A percentile compares a stretch with the other conserved stretches of the same genome.
Evolutionary conservation across 352 stramenopile genomes (phyloP).

Genomic region (Pythium phragmitis): DNA sequence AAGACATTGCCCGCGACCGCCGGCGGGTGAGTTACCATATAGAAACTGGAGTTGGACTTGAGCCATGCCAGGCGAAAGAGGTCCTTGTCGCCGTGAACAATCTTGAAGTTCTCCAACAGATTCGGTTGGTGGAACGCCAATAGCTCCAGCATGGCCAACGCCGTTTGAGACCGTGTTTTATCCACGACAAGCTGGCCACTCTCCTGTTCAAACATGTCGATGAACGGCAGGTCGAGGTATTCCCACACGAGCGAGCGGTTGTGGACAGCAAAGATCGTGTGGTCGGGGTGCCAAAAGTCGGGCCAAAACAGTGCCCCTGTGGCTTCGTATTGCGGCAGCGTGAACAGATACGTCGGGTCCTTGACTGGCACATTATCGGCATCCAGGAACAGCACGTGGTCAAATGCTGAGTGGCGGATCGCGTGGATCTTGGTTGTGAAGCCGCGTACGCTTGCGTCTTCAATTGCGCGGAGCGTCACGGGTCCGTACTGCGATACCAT

Average conservation of each 20-base stretch:
- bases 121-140: constrained; percentile 62
- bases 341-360: constrained; percentile 70
- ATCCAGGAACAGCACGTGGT: constrained; percentile 75
- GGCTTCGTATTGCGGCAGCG: constrained; percentile 37
- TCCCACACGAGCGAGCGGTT: constrained; percentile 56
- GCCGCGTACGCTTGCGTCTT: constrained; percentile 39
- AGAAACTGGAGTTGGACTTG: constrained; percentile 56
- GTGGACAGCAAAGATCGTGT: constrained; percentile 76
- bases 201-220: constrained; percentile 84
- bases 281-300: constrained; percentile 71
- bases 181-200: constrained; percentile 76
- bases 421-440: constrained; percentile 75
- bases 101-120: constrained; percentile 54
- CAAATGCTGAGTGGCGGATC: constrained; percentile 62
- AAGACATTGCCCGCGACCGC: constrained; percentile 38
- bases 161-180: constrained; percentile 31
- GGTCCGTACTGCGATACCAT: constrained; percentile 39
- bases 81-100: constrained; percentile 78
- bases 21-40: constrained; percentile 59
- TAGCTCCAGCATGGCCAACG: constrained; percentile 59
- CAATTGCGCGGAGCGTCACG: constrained; percentile 49
- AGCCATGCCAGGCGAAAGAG: constrained; percentile 80
- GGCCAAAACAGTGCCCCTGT: constrained; percentile 71
- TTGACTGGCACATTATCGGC: constrained; percentile 63
- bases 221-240: constrained; percentile 54